Evolutionary conservation across 1,284 basidiomycete genomes (phyloP), one percentile per base, ranked within the genome.

Genomic region (Cystobasidium pallidum): DNA sequence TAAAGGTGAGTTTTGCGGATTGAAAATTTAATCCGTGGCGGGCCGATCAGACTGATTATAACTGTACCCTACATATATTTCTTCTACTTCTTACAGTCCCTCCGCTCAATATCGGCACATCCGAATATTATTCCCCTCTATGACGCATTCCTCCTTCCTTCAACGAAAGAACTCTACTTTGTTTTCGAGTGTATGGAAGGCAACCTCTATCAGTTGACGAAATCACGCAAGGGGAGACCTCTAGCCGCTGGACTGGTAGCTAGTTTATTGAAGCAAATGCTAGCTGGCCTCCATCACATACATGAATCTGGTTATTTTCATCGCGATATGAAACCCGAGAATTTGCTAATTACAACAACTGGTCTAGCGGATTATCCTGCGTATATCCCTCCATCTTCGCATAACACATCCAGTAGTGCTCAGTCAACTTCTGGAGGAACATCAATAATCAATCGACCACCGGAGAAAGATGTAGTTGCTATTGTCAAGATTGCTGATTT

Each of bases 141-240:
- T 85, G 96, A 99, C 82, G 95, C 94, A 78, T 99, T 98, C 83
- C 90, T 98, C 77, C 88, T 94, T 58, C 94, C 94, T 0, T 86
- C 88, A 75, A 88, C 92, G 67, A 92, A 91, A 81, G 94, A 99
- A 83, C 91, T 99, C 77, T 97, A 98, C 83, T 98, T 99, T 80
- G 96, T 99, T 64, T 99, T 99, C 82, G 96, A 99, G 83, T 94
- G 94, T 80, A 99, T 99, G 96, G 96, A 99, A 82, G 96, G 96
- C 78, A 99, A 99, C 82, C 87, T 99, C 72, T 99, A 96, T 82
- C 96, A 99, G 82, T 90, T 99, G 82, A 96, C 97, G 82, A 98
- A 96, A 84, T 89, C 94, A 39, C 89, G 96, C 74, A 94, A 92
- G 82, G 94, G 94, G 66, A 88, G 94, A 73, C 88, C 92, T 7